Evolutionary conservation across 352 stramenopile genomes (phyloP).

Genomic region (Phytophthora rubi): DNA sequence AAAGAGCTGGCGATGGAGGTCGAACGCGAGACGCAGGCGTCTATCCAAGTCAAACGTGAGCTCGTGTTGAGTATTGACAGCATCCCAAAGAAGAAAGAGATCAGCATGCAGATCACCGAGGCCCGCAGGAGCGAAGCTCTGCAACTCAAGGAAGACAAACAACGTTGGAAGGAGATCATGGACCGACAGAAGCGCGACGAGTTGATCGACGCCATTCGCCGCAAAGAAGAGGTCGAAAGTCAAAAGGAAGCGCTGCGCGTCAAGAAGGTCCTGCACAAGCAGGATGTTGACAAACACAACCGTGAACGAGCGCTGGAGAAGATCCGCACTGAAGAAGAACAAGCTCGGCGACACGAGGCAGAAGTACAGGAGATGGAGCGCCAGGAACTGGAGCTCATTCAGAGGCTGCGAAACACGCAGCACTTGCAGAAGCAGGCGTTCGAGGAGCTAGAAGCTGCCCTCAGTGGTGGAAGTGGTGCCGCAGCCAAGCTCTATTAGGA

Average conservation of each 20-base stretch:
- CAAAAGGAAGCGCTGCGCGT: slow-evolving; percentile 72
- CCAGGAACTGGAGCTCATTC: slow-evolving; percentile 82
- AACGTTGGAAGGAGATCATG: slow-evolving; percentile 74
- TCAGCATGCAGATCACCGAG: slow-evolving; percentile 72
- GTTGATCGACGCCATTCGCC: slow-evolving; percentile 64
- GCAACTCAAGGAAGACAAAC: slow-evolving; percentile 86
- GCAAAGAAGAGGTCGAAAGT: slow-evolving; percentile 70
- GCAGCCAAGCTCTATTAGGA: slow-evolving; percentile 16
- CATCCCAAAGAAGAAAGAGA: slow-evolving; percentile 83
- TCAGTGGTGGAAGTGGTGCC: slow-evolving; percentile 48
- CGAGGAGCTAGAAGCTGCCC: slow-evolving; percentile 80
- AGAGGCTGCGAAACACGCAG: slow-evolving; percentile 83
- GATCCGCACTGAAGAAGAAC: slow-evolving; percentile 68
- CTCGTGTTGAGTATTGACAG: slow-evolving; percentile 83
- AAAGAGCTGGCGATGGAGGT: slow-evolving; percentile 62
- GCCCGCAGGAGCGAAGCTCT: slow-evolving; percentile 64
- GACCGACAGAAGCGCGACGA: slow-evolving; percentile 75
- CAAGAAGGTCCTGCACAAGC: slow-evolving; percentile 71
- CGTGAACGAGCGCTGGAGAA: slow-evolving; percentile 70
- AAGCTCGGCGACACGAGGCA: slow-evolving; percentile 57
- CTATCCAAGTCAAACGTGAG: slow-evolving; percentile 76
- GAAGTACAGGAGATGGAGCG: slow-evolving; percentile 87
- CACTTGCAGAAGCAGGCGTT: slow-evolving; percentile 87
- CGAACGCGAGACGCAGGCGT: slow-evolving; percentile 71
- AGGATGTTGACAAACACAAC: slow-evolving; percentile 79